Evolutionary conservation across 306 rosid genomes (phyloP).

Genomic region (Trifolium dubium): DNA sequence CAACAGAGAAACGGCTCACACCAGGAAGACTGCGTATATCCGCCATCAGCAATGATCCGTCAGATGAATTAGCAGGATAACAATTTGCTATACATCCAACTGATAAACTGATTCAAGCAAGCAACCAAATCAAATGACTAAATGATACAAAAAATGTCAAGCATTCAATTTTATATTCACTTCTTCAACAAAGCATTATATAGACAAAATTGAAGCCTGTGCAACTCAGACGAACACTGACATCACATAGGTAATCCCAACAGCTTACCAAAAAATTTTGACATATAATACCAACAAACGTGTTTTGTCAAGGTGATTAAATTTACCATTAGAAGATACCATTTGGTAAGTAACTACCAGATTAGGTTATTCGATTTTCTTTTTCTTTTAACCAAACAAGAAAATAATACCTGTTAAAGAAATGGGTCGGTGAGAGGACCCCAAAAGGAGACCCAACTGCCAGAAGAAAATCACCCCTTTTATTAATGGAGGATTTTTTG

Average conservation of each 20-base stretch:
- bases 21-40: constrained; percentile 97
- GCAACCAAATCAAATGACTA: constrained; percentile 45
- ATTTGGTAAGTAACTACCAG: constrained; percentile 30
- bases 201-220: constrained; percentile 17
- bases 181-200: constrained; percentile 20
- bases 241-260: constrained; percentile 21
- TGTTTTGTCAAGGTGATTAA: constrained; percentile 9
- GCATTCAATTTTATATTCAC: constrained; percentile 8
- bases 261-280: constrained; percentile 18
- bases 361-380: constrained; percentile 1
- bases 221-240: constrained; percentile 30
- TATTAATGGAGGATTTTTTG: constrained; percentile 58
- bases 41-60: constrained; percentile 82
- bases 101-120: constrained; percentile 70
- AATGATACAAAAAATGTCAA: constrained; percentile 31
- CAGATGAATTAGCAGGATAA: constrained; percentile 74
- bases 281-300: constrained; percentile 25
- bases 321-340: constrained; percentile 21
- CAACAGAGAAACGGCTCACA: constrained; percentile 54
- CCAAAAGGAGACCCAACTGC: constrained; percentile 98
- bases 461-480: constrained; percentile 80
- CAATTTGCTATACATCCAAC: constrained; percentile 85
- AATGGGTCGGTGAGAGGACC: constrained; percentile 84
- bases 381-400: constrained; percentile 10
- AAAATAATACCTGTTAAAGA: constrained; percentile 76